Evolutionary conservation across 2,329 filamentous ascomycete genomes (phyloP), one percentile per base, ranked within the genome.

Genomic region (Nemania serpens): DNA sequence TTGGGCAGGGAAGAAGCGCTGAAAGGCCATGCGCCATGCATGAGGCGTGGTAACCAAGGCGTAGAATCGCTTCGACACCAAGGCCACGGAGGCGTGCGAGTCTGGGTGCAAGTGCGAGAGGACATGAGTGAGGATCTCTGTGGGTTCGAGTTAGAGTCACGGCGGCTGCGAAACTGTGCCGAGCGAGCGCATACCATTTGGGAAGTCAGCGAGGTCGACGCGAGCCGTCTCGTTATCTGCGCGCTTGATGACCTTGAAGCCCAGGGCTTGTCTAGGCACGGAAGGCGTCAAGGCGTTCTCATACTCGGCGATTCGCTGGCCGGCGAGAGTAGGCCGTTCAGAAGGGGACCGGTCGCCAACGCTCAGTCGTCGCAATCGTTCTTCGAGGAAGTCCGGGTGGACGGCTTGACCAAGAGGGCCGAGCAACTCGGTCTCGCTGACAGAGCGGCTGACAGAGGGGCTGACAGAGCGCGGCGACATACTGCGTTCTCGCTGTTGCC

Each of bases 1-100:
- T 22, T 89, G 86, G 1, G 91, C 93, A 0, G 91, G 91, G 69
- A 98, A 99, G 77, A 88, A 94, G 64, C 93, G 91, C 68, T 91
- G 85, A 73, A 98, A 98, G 5, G 93, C 94, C 73, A 93, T 91
- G 65, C 92, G 88, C 94, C 94, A 98, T 7, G 93, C 93, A 77
- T 97, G 92, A 15, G 93, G 91, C 1, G 91, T 94, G 4, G 92
- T 97, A 58, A 98, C 90, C 42, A 98, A 81, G 54, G 84, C 83
- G 75, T 96, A 91, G 73, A 98, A 96, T 56, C 91, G 90, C 70
- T 88, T 91, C 36, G 91, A 97, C 33, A 98, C 92, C 52, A 96
- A 83, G 17, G 93, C 89, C 11, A 97, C 89, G 10, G 89, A 85
- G 17, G 89, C 88, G 69, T 98, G 85, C 22, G 94, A 93, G 64